Base-by-base conservation (phyloP, 371 early-diverging fungal genomes). In the Mortierella sp. region DNA sequence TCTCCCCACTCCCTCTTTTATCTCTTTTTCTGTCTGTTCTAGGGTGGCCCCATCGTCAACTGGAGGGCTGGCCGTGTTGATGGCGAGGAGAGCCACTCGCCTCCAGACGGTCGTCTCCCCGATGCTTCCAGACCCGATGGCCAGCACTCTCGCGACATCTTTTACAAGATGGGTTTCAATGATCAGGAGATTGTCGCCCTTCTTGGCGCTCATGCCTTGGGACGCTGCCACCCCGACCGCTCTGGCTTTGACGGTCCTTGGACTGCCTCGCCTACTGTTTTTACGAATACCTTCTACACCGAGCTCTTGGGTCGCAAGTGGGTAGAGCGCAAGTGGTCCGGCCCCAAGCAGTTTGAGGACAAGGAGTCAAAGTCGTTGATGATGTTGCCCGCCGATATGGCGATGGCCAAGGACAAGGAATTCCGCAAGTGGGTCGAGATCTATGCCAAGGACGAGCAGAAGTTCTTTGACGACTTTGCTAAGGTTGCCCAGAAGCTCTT, bases 161-260 rank as follows among this genome's bases (percentile, higher is more conserved):
- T 97, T 80, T 91, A 94, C 85, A 89, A 95, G 59, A 97, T 97
- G 97, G 94, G 95, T 42, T 95, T 97, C 82, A 89, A 93, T 82
- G 98, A 97, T 82, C 95, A 93, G 79, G 98, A 98, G 76, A 96
- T 96, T 71, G 94, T 93, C 55, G 97, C 96, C 12, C 86, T 98
- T 54, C 51, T 84, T n/a, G 98, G 98, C 30, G 97, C 93, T 34
- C 98, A 98, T 81, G 88, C 93, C n/a, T 79, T 98, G n/a, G 98
- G 98, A 21, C 89, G 97, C 60, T 97, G 97, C 85, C 98, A 98
- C 81, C 65, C 87, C 50, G 90, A 91, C 62, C 92, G 96, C 57
- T 89, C 90, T 62, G 98, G 98, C 17, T 97, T 86, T 66, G 92
- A 93, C 56, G 98, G 90, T 52, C 97, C 87, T 19, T 97, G 97